phyloP scores from a whole-genome alignment of 208 protist genomes.

The Acanthamoeba polyphaga region DNA sequence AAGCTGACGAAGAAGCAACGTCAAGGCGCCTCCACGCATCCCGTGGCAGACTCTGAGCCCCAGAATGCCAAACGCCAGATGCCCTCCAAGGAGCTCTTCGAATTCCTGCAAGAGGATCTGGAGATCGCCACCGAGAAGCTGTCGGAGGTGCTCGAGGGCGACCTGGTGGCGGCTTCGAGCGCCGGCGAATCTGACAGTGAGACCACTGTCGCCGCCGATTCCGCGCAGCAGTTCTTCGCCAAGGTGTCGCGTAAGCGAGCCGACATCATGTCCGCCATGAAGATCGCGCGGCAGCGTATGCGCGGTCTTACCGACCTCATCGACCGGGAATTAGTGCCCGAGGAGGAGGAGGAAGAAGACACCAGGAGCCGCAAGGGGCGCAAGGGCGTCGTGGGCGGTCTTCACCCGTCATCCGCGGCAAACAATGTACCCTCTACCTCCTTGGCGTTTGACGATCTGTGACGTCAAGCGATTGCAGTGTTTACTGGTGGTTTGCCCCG shows the following conservation, averaged over 20 bases:
- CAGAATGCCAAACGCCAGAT: neutral
- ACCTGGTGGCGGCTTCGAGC: neutral
- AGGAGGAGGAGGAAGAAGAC: neutral
- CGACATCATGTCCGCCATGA: neutral
- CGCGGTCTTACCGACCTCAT: neutral
- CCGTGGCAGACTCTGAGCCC: neutral
- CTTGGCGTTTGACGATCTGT: neutral
- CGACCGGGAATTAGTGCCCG: neutral
- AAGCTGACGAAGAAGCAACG: neutral
- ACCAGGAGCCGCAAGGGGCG: neutral
- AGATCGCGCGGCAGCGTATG: conserved; percentile 18
- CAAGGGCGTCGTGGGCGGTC: neutral
- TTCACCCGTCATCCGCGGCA: neutral
- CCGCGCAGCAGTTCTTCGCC: conserved; percentile 3
- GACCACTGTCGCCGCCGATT: neutral
- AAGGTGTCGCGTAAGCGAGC: neutral
- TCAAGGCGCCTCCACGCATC: neutral
- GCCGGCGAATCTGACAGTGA: too few relatives aligned
- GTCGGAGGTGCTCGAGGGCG: conserved; percentile 32
- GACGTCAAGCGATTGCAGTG: too few relatives aligned
- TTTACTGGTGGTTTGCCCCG: too few relatives aligned
- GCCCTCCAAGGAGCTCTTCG: conserved; percentile 22
- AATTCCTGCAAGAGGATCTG: conserved; percentile 53
- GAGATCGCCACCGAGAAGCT: conserved; percentile 57
- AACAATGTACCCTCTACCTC: neutral